phyloP scores from a whole-genome alignment of 257 asterid genomes.

The Solanum corneliomulleri region DNA sequence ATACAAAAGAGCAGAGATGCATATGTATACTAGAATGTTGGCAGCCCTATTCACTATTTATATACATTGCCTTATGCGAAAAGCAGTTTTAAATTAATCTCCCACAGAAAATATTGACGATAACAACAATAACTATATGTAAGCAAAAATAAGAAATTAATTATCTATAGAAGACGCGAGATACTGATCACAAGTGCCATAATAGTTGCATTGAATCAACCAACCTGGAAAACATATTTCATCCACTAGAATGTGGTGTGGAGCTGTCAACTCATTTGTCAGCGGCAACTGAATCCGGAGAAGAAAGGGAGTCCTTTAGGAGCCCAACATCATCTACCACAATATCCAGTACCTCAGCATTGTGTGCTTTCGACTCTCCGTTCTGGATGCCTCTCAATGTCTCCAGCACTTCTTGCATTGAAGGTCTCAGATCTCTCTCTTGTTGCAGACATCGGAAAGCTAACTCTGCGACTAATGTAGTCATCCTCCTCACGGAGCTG shows the following conservation, averaged over 20 bases:
- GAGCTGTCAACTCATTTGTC: slow-evolving; percentile 27
- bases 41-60: slow-evolving; percentile 9
- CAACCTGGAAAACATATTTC: slow-evolving; percentile 2
- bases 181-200: not conserved
- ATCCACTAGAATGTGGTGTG: slow-evolving; percentile 34
- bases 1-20: not conserved
- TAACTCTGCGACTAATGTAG: slow-evolving; percentile 49
- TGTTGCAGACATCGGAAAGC: slow-evolving; percentile 86
- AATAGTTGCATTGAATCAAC: not conserved
- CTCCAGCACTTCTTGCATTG: slow-evolving; percentile 67
- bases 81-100: not conserved
- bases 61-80: slow-evolving; percentile 16
- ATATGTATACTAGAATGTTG: not conserved
- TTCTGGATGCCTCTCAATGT: slow-evolving; percentile 38
- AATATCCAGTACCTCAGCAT: slow-evolving; percentile 49
- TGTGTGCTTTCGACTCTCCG: slow-evolving; percentile 35
- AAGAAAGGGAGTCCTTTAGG: slow-evolving; percentile 27
- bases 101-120: not conserved
- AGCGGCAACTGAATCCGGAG: slow-evolving; percentile 32
- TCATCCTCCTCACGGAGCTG: slow-evolving; percentile 41
- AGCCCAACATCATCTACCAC: slow-evolving; percentile 32
- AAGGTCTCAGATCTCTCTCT: slow-evolving; percentile 69
- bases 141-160: not conserved
- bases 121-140: not conserved
- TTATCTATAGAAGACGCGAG: not conserved